A percentile compares a stretch with the other conserved stretches of the same genome.
phyloP scores from a whole-genome alignment of 2,329 filamentous ascomycete species.

The Arthroderma sp. region DNA sequence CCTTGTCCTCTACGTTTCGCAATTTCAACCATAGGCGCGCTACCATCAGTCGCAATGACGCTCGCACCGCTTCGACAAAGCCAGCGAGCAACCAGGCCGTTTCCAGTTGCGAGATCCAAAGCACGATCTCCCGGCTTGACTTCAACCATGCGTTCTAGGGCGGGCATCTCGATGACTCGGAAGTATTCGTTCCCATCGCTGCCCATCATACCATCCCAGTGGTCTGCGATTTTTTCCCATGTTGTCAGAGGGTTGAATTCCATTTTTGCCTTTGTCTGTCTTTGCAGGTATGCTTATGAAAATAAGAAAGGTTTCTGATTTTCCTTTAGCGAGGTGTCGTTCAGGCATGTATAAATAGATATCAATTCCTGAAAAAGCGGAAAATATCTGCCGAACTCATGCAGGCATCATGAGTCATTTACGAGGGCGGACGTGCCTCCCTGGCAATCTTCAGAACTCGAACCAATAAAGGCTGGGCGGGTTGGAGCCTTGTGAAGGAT shows the following conservation, averaged over 20 bases:
- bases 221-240: slow-evolving; percentile 32
- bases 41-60: slow-evolving; percentile 36
- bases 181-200: slow-evolving; percentile 34
- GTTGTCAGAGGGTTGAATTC: slow-evolving; percentile 1
- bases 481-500: too few relatives aligned
- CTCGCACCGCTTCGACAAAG: slow-evolving; percentile 24
- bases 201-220: slow-evolving; percentile 33
- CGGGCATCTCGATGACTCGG: slow-evolving; percentile 30
- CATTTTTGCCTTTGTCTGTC: neutral
- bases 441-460: too few relatives aligned
- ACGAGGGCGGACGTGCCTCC: too few relatives aligned
- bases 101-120: slow-evolving; percentile 39
- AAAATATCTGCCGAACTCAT: too few relatives aligned
- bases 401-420: too few relatives aligned
- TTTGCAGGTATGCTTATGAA: neutral
- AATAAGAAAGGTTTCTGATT: neutral
- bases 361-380: too few relatives aligned
- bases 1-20: slow-evolving; percentile 15
- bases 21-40: slow-evolving; percentile 27
- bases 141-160: slow-evolving; percentile 24
- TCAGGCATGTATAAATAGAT: too few relatives aligned
- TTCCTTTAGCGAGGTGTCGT: neutral
- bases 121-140: slow-evolving; percentile 19
- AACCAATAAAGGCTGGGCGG: too few relatives aligned
- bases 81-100: slow-evolving; percentile 36